Conservation (phyloP, 2,329 filamentous ascomycete species). For the Penicillium sp. region DNA sequence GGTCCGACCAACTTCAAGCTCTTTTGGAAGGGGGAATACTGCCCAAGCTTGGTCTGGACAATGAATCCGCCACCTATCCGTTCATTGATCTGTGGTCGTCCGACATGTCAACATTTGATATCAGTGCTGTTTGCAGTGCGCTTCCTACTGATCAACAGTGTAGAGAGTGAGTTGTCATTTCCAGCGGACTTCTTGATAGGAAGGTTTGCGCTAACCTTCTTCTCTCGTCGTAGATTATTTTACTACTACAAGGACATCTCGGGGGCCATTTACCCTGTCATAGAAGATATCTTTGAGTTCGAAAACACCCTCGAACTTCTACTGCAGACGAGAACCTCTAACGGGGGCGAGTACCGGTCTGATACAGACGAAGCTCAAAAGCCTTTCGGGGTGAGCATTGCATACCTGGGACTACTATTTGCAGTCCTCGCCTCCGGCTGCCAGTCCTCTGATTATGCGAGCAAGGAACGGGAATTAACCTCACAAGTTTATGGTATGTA, state of each 20-base stretch:
- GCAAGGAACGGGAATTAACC: conserved; percentile 61
- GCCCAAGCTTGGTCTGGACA: conserved; percentile 62
- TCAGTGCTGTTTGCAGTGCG: conserved; percentile 58
- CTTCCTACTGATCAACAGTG: conserved; percentile 60
- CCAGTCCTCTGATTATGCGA: conserved; percentile 58
- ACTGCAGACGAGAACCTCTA: conserved; percentile 51
- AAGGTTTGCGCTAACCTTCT: conserved; percentile 6
- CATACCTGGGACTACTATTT: conserved; percentile 61
- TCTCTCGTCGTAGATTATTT: conserved; percentile 48
- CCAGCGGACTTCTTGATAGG: background rate
- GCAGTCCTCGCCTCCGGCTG: conserved; percentile 63
- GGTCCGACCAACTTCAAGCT: conserved; percentile 51
- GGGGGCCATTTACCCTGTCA: conserved; percentile 60
- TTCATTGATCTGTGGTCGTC: conserved; percentile 66
- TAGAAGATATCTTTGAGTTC: conserved; percentile 56
- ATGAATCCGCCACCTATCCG: conserved; percentile 64
- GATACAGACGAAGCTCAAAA: conserved; percentile 51
- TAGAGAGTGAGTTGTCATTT: conserved; percentile 43
- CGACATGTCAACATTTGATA: conserved; percentile 57
- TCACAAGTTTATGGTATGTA: conserved; percentile 61
- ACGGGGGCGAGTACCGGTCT: conserved; percentile 43
- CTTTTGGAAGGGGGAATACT: conserved; percentile 61
- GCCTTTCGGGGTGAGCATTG: conserved; percentile 58
- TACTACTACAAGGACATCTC: conserved; percentile 58
- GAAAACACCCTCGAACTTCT: conserved; percentile 56